Evolutionary conservation across 768 basidiomycete species (phyloP), one percentile per base, ranked within the genome.

Genomic region (Amanita phalloides): DNA sequence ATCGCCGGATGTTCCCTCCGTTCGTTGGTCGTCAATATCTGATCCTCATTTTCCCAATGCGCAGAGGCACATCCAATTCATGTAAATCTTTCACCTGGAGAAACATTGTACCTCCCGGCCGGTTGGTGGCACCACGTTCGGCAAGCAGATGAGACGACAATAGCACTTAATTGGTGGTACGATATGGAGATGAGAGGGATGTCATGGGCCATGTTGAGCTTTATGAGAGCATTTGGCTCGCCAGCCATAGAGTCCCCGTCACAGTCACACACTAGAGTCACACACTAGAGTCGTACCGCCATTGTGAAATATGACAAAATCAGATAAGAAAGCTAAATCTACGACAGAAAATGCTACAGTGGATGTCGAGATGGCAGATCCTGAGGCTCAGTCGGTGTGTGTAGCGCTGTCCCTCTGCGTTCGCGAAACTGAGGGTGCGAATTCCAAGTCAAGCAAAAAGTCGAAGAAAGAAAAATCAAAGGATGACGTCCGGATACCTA

Each of bases 91-190:
- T 55, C 68, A 3, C 76, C 79, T 5, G 92, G 93, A 3, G 86
- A 94, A 57, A 82, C 85, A 0, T 67, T 96, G 17, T 95, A 91
- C 65, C 78, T 96, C 17, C 94, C 94, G n/a, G 78, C 85, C 4
- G 84, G 90, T 0, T 96, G 94, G 94, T 95, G 86, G 85, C 93
- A 95, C 62, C 78, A 89, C 60, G 90, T 95, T 33, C 74, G 79
- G 37, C 93, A 96, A 62, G 69, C 76, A 3, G 76, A 73, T 3
- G 69, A 73, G 54, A 69, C 72, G 21, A 81, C 78, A 1, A 78
- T 91, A 53, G 87, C 88, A 1, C 58, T 89, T 20, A 93, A 93
- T 60, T 91, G 86, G 82, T 93, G 90, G 90, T 90, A 89, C 62
- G 90, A 93, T 59, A 74, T 84, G 56, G 85, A 90, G 62, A 75